Conservation (phyloP, 345 rosid species). For the Noccaea bulbosa region DNA sequence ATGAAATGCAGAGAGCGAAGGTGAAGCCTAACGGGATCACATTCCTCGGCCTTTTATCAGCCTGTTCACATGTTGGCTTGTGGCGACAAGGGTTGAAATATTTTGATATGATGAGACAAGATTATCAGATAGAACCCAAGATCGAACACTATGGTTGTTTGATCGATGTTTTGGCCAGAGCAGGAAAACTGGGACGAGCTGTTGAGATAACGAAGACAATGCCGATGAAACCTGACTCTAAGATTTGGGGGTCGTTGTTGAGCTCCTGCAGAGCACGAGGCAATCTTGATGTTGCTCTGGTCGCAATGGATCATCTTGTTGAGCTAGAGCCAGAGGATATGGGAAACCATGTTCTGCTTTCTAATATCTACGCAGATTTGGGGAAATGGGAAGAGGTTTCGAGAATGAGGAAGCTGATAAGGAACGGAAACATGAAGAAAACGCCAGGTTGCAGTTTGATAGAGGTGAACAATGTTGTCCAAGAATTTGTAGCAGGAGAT, state of each 20-base stretch:
- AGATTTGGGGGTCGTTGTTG: slow-evolving; percentile 62
- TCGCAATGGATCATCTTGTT: slow-evolving; percentile 55
- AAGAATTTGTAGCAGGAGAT: slow-evolving; percentile 61
- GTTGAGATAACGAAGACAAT: slow-evolving; percentile 47
- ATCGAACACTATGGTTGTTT: slow-evolving; percentile 61
- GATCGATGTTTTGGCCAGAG: slow-evolving; percentile 59
- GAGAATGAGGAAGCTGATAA: slow-evolving; percentile 49
- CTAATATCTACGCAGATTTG: slow-evolving; percentile 61
- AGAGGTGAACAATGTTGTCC: slow-evolving; percentile 57
- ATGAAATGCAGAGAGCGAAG: slow-evolving; percentile 49
- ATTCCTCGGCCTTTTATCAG: slow-evolving; percentile 57
- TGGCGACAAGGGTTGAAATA: slow-evolving; percentile 52
- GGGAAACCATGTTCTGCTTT: slow-evolving; percentile 61
- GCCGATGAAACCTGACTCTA: slow-evolving; percentile 55
- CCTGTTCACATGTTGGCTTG: slow-evolving; percentile 60
- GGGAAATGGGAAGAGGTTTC: slow-evolving; percentile 60
- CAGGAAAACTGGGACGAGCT: slow-evolving; percentile 47
- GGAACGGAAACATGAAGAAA: slow-evolving; percentile 54
- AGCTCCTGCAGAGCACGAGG: slow-evolving; percentile 52
- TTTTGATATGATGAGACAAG: slow-evolving; percentile 52
- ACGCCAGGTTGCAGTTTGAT: slow-evolving; percentile 63
- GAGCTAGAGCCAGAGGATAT: slow-evolving; percentile 62
- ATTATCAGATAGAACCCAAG: slow-evolving; percentile 50
- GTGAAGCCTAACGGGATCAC: slow-evolving; percentile 56
- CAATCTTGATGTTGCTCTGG: slow-evolving; percentile 48